Evolutionary conservation across 1,284 basidiomycete genomes (phyloP).

Genomic region (Malassezia cuniculi): DNA sequence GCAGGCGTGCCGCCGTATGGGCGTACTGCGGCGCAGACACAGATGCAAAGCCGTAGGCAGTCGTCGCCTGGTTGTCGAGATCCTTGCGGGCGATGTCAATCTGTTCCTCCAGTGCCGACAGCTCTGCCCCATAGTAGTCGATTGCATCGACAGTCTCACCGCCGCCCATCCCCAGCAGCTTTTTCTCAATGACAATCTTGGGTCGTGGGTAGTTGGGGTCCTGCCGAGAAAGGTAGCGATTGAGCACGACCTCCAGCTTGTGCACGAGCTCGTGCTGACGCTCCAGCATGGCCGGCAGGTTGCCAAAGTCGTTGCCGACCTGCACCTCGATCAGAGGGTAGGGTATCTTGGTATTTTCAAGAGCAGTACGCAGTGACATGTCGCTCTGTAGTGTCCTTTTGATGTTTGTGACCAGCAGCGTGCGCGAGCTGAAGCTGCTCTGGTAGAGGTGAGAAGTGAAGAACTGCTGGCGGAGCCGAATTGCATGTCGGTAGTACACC

Average conservation of each 20-base stretch:
- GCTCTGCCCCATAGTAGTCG: conserved; percentile 31
- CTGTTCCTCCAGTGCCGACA: conserved; percentile 28
- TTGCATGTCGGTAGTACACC: conserved; percentile 34
- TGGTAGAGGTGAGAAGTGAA: conserved; percentile 41
- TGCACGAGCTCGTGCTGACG: conserved; percentile 74
- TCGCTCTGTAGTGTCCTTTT: conserved; percentile 59
- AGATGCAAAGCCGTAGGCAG: conserved; percentile 41
- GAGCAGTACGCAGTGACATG: conserved; percentile 54
- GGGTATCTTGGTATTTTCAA: conserved; percentile 52
- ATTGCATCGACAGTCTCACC: conserved; percentile 53
- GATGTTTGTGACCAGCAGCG: conserved; percentile 53
- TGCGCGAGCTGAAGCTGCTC: conserved; percentile 53
- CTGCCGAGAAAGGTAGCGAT: no score
- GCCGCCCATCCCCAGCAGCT: conserved; percentile 48
- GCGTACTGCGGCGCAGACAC: conserved; percentile 37
- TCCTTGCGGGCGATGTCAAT: conserved; percentile 48
- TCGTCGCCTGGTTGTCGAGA: conserved; percentile 27
- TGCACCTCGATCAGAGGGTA: conserved; percentile 74
- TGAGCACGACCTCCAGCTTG: conserved; percentile 68
- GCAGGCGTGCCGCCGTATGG: conserved; percentile 32
- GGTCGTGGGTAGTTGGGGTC: conserved; percentile 61
- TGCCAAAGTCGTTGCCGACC: conserved; percentile 62
- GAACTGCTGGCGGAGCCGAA: conserved; percentile 31
- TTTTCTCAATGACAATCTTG: conserved; percentile 61
- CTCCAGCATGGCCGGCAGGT: conserved; percentile 63